These are phyloP conservation scores for Rhexocercosporidium sp. DNA, from an alignment of 2,329 filamentous ascomycete genomes.

Conservation along the genomic window DNA sequence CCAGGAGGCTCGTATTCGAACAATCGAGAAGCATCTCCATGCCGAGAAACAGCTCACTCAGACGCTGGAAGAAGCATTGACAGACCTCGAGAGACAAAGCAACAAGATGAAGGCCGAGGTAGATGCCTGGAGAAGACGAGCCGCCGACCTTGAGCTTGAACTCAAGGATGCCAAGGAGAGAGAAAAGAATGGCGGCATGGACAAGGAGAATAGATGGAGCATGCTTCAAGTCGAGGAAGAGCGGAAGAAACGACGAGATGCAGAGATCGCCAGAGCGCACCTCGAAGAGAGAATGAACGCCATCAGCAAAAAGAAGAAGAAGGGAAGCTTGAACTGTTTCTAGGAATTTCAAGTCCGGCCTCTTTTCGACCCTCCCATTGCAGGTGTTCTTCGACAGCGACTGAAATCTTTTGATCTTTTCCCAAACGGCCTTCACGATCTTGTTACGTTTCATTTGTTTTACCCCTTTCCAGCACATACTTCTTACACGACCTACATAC, in stretches of 20 bases:
- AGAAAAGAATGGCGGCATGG: slow-evolving; percentile 42
- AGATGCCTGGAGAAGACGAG: slow-evolving; percentile 90
- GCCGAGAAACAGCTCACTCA: slow-evolving; percentile 96
- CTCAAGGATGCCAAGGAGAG: slow-evolving; percentile 59
- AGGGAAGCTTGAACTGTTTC: slow-evolving; percentile 95
- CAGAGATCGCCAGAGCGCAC: slow-evolving; percentile 85
- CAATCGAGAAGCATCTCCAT: slow-evolving; percentile 94
- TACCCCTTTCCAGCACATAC: slow-evolving; percentile 21
- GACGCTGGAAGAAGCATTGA: slow-evolving; percentile 93
- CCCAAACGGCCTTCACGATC: slow-evolving; percentile 28
- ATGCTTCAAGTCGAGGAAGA: slow-evolving; percentile 96
- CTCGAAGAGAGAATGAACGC: slow-evolving; percentile 95
- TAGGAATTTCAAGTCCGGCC: slow-evolving; percentile 26
- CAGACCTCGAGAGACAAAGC: slow-evolving; percentile 88
- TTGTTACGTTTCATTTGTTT: slow-evolving; percentile 20
- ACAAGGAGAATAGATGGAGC: slow-evolving; percentile 61
- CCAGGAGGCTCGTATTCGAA: slow-evolving; percentile 91
- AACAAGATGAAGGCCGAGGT: slow-evolving; percentile 91
- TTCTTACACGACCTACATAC: slow-evolving; percentile 13
- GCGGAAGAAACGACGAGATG: slow-evolving; percentile 86
- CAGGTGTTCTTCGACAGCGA: slow-evolving; percentile 11
- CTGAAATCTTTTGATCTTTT: slow-evolving; percentile 15
- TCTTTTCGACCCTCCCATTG: slow-evolving; percentile 19
- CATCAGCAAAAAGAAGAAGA: slow-evolving; percentile 81
- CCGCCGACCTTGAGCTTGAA: slow-evolving; percentile 54